These are phyloP conservation scores for Agarophyton chilense DNA, from an alignment of 23 red algal species.

Conservation along the genomic window DNA sequence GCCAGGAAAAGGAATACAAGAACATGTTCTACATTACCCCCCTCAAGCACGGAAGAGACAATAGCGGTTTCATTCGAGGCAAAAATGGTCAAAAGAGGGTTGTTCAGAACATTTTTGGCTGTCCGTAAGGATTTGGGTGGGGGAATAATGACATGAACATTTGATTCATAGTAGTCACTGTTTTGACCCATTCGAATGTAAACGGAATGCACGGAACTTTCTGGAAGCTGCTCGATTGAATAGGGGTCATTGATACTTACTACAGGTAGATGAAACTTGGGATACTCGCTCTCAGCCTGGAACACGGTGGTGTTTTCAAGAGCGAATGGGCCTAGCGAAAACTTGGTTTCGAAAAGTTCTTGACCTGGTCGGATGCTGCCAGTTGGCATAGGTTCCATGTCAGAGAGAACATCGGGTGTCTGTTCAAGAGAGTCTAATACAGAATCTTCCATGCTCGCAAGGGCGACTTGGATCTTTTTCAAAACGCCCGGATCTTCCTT, in stretches of 20 bases:
- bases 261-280: background rate
- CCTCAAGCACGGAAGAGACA: background rate
- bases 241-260: background rate
- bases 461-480: background rate
- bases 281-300: background rate
- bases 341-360: background rate
- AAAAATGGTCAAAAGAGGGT: slow-evolving; percentile 9
- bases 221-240: background rate
- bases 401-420: background rate
- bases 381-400: background rate
- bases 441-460: background rate
- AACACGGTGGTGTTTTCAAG: background rate
- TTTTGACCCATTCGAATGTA: background rate
- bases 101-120: background rate
- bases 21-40: background rate
- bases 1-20: slow-evolving; percentile 2
- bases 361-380: background rate
- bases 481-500: background rate
- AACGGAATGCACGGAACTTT: background rate
- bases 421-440: background rate
- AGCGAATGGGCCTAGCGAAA: background rate
- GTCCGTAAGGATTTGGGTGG: background rate
- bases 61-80: background rate
- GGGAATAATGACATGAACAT: slow-evolving; percentile 33
- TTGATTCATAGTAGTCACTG: background rate